Percentiles rank a stretch among this genome's conserved stretches.
Conservation (phyloP, 495 filamentous ascomycete species). For the Pyronema domesticum region DNA sequence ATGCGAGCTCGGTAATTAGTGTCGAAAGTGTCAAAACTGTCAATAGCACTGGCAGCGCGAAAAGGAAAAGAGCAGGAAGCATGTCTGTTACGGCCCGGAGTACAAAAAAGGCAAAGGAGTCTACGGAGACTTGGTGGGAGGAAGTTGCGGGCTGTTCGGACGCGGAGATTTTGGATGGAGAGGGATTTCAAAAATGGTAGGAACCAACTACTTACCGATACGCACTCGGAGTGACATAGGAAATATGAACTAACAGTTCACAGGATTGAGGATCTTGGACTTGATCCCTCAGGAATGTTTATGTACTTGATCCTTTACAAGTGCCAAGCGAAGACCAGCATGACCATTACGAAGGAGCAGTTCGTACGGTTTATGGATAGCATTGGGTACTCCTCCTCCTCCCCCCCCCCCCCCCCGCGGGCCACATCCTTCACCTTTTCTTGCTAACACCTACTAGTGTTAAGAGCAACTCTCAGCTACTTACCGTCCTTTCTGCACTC, state of each 20-base stretch:
- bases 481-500: slow-evolving; percentile 8
- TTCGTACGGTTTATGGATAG: slow-evolving; percentile 15
- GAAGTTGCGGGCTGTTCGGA: too few species aligned
- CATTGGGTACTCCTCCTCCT: slow-evolving; percentile 8
- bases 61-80: too few species aligned
- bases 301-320: slow-evolving; percentile 19
- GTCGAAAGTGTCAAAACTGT: too few species aligned
- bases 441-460: slow-evolving; percentile 11
- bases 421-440: not conserved
- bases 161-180: too few species aligned
- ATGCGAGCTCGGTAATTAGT: too few species aligned
- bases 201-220: too few species aligned
- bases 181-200: too few species aligned
- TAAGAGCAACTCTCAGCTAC: slow-evolving; percentile 14
- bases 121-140: too few species aligned
- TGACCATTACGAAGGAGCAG: slow-evolving; percentile 13
- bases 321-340: slow-evolving; percentile 11
- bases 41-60: too few species aligned
- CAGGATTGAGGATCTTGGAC: slow-evolving; percentile 15
- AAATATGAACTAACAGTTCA: not conserved
- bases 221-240: too few species aligned
- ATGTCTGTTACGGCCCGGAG: too few species aligned
- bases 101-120: too few species aligned
- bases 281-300: slow-evolving; percentile 13
- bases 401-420: not conserved